These are phyloP conservation scores for Apophysomyces elegans DNA, from an alignment of 371 early-diverging fungal species.

Conservation along the genomic window DNA sequence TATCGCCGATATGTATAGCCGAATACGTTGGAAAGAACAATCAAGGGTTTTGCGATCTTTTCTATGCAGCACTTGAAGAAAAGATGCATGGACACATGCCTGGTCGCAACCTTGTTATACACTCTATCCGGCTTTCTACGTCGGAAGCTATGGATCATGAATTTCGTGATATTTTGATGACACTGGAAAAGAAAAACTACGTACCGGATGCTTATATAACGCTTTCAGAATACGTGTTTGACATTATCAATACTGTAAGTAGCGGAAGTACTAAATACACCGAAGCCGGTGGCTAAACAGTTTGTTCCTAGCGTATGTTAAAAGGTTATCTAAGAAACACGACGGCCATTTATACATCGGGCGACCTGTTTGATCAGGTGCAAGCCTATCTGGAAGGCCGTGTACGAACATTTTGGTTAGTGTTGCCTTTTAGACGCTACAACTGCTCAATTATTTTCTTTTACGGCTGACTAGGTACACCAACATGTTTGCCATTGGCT, in stretches of 20 bases:
- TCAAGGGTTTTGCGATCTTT: slow-evolving; percentile 28
- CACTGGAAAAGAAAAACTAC: slow-evolving; percentile 20
- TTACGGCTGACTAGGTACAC: slow-evolving; percentile 21
- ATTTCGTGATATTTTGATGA: slow-evolving; percentile 15
- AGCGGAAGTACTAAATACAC: neutral
- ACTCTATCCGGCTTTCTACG: slow-evolving; percentile 26
- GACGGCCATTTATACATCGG: slow-evolving; percentile 28
- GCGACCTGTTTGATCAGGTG: slow-evolving; percentile 34
- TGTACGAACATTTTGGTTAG: slow-evolving; percentile 26
- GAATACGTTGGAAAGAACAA: slow-evolving; percentile 15
- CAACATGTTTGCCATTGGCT: slow-evolving; percentile 37
- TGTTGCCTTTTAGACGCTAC: too few species aligned
- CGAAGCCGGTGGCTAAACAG: neutral
- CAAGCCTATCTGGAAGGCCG: slow-evolving; percentile 32
- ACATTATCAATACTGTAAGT: slow-evolving; percentile 32
- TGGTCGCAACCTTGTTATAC: slow-evolving; percentile 18
- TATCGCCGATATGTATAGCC: slow-evolving; percentile 27
- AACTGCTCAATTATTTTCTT: too few species aligned
- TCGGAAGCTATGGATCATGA: slow-evolving; percentile 26
- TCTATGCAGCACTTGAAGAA: slow-evolving; percentile 23
- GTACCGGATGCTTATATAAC: slow-evolving; percentile 32
- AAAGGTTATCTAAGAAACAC: slow-evolving; percentile 25
- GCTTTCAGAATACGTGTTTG: slow-evolving; percentile 35
- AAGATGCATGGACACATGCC: slow-evolving; percentile 1
- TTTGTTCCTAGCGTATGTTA: slow-evolving; percentile 23